These are phyloP conservation scores for Agaricus sinodeliciosus DNA, from an alignment of 768 basidiomycete species.

Conservation along the genomic window DNA sequence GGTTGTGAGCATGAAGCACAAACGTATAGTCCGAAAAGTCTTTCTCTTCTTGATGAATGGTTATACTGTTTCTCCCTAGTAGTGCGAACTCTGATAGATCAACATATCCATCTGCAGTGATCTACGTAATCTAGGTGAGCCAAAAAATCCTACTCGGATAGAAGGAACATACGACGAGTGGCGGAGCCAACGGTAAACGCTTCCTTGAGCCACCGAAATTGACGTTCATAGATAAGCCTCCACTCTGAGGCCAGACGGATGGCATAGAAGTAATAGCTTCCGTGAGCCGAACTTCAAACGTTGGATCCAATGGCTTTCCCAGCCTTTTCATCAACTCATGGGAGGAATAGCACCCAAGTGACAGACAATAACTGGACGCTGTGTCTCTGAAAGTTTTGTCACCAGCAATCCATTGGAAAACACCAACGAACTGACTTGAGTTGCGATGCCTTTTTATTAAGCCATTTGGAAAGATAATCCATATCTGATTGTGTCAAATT, in stretches of 20 bases:
- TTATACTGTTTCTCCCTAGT: slow-evolving; percentile 34
- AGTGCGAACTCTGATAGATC: slow-evolving; percentile 43
- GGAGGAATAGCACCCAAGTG: slow-evolving; percentile 37
- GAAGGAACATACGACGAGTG: slow-evolving; percentile 25
- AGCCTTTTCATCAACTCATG: slow-evolving; percentile 14
- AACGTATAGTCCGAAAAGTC: slow-evolving; percentile 41
- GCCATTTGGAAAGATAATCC: slow-evolving; percentile 29
- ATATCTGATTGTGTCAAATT: slow-evolving; percentile 19
- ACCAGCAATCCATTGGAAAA: background rate
- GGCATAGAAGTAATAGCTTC: slow-evolving; percentile 16
- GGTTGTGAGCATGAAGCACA: slow-evolving; percentile 42
- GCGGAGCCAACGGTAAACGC: slow-evolving; percentile 34
- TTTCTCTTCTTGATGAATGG: slow-evolving; percentile 30
- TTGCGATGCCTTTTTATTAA: slow-evolving; percentile 17
- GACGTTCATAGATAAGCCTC: slow-evolving; percentile 28
- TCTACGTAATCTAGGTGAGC: slow-evolving; percentile 21
- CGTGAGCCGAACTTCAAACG: slow-evolving; percentile 6
- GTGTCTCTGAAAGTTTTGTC: slow-evolving; percentile 22
- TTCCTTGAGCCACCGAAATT: slow-evolving; percentile 21
- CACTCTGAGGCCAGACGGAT: slow-evolving; percentile 38
- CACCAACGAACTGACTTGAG: slow-evolving; percentile 23
- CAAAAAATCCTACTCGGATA: background rate
- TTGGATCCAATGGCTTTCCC: slow-evolving; percentile 14
- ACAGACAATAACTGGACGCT: slow-evolving; percentile 32
- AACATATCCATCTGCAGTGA: slow-evolving; percentile 40